phyloP scores from a whole-genome alignment of 108 stramenopile species.

The Chaetoceros tenuissimus region DNA sequence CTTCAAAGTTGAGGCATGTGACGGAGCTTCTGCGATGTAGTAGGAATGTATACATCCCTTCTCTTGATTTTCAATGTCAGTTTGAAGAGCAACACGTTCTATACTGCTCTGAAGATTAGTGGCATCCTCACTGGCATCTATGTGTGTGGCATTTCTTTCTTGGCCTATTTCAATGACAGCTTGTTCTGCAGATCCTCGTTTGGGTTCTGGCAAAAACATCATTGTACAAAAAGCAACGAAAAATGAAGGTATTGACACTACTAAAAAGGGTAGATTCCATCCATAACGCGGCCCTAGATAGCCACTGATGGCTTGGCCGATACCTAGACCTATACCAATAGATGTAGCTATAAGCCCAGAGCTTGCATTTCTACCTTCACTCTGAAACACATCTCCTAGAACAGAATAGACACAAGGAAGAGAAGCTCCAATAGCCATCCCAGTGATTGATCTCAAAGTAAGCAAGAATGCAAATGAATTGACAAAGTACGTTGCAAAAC shows the following conservation, averaged over 20 bases:
- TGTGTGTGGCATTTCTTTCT: background rate
- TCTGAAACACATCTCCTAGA: conserved; percentile 33
- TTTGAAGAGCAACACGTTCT: too few species aligned
- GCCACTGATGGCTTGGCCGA: conserved; percentile 39
- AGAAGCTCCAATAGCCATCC: conserved; percentile 46
- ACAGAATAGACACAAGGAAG: conserved; percentile 43
- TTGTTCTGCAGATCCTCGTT: conserved; percentile 25
- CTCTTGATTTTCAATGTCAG: too few species aligned
- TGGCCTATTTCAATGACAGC: conserved; percentile 13
- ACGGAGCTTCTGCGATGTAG: conserved; percentile 3
- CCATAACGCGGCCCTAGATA: conserved; percentile 15
- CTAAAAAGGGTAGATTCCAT: conserved; percentile 46
- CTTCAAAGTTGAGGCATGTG: conserved; percentile 23
- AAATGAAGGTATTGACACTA: conserved; percentile 38
- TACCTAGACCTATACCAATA: conserved; percentile 25
- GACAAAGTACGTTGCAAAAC: conserved; percentile 25
- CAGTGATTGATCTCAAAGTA: conserved; percentile 37
- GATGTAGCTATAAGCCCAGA: conserved; percentile 26
- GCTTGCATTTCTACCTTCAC: conserved; percentile 5
- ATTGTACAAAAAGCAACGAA: conserved; percentile 25
- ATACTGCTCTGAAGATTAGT: too few species aligned
- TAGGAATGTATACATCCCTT: too few species aligned
- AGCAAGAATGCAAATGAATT: conserved; percentile 32
- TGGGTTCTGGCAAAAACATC: conserved; percentile 25
- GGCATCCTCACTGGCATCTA: conserved; percentile 3